These are phyloP conservation scores for Actinomucor elegans DNA, from an alignment of 371 early-diverging fungal genomes.

Conservation along the genomic window DNA sequence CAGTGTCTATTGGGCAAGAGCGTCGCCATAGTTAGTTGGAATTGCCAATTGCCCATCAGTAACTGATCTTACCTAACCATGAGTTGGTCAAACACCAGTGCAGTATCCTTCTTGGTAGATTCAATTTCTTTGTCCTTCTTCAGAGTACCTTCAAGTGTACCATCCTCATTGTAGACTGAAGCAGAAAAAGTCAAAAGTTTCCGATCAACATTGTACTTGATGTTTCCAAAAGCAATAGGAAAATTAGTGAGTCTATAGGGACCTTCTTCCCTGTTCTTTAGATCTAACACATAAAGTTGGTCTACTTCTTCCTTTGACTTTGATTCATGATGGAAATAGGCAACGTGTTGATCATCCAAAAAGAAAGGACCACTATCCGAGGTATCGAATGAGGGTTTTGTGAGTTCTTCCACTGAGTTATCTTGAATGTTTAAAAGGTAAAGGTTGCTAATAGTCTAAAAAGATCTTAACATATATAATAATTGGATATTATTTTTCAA, in stretches of 20 bases:
- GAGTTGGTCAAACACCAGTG: conserved; percentile 57
- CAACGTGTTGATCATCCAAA: conserved; percentile 51
- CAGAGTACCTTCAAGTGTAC: conserved; percentile 43
- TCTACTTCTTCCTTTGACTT: conserved; percentile 14
- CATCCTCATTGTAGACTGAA: conserved; percentile 46
- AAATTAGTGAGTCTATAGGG: conserved; percentile 53
- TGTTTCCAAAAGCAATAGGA: conserved; percentile 46
- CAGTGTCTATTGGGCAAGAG: too few relatives aligned
- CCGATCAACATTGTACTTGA: conserved; percentile 45
- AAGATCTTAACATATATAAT: background rate
- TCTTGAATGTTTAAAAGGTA: conserved; percentile 41
- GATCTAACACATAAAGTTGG: conserved; percentile 47
- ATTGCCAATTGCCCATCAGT: too few relatives aligned
- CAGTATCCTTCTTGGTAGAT: conserved; percentile 50
- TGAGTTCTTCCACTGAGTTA: conserved; percentile 32
- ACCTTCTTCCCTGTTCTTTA: conserved; percentile 27
- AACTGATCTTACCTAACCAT: too few relatives aligned
- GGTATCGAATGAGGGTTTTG: conserved; percentile 36
- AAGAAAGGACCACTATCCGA: conserved; percentile 55
- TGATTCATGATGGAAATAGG: conserved; percentile 41
- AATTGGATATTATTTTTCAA: background rate
- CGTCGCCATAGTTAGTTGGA: too few relatives aligned
- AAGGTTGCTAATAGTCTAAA: conserved; percentile 44
- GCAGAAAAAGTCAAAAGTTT: conserved; percentile 57
- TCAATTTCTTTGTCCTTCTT: conserved; percentile 42